Evolutionary conservation across 1,139 yeast species (phyloP), one percentile per base, ranked within the genome.

Genomic region (Kodamaea plutei): DNA sequence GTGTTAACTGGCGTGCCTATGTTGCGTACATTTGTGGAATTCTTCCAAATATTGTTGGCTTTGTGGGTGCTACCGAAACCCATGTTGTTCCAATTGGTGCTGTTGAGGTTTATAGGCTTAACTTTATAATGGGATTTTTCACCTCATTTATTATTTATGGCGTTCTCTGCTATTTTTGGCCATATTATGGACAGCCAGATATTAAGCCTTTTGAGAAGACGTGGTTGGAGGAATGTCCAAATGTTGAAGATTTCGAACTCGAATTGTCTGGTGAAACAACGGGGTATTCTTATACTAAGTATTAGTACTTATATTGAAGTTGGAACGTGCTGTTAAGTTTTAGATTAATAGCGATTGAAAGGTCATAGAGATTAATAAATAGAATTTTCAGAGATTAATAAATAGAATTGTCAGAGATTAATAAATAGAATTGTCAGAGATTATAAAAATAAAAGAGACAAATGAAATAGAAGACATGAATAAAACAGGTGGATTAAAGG

Each of bases 41-140:
- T 34, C 64, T 80, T 30, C 93, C 94, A 30, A 87, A 85, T 51
- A 79, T 87, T 46, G 87, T 83, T 22, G 96, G 96, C 3, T 87
- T 87, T 47, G 93, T 84, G 16, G 95, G 95, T 38, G 88, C 81
- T 5, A 77, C 79, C 11, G 85, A 80, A 15, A 72, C 63, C 33
- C 67, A 62, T 39, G 48, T 48, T 8, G 89, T 87, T n/a, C 93
- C 94, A 7, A 64, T 70, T 34, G 95, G 93, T 17, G 95, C 95
- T 3, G 72, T 77, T 26, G 64, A 76, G 37, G 71, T 87, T 25
- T 87, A 84, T 63, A 64, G 79, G 38, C 58, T 87, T 44, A 81
- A 79, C 54, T 87, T 80, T 61, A 76, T 84, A 48, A 70, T 79
- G 40, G 96, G 96, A 1, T 84, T 81, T 57, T 50, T 73, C 28